Evolutionary conservation across 2,329 filamentous ascomycete species (phyloP).

Genomic region (Phialophora chinensis): DNA sequence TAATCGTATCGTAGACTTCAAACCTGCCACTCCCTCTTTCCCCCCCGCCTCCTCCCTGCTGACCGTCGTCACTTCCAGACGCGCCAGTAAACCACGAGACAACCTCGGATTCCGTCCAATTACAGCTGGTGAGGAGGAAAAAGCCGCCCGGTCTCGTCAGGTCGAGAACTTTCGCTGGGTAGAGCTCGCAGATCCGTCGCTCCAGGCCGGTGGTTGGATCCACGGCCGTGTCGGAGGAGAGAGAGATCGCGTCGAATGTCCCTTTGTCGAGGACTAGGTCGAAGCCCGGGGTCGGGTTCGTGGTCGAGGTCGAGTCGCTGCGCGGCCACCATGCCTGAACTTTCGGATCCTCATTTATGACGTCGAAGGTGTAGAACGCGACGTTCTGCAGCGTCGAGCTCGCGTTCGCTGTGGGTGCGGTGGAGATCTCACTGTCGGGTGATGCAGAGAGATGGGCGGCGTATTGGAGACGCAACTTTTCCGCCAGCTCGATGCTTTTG

Average conservation of each 20-base stretch:
- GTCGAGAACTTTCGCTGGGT: constrained; percentile 69
- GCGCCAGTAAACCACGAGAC: constrained; percentile 73
- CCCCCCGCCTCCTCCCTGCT: no score
- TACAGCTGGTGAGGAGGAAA: constrained; percentile 91
- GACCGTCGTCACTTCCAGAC: constrained; percentile 25
- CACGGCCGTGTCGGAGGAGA: constrained; percentile 53
- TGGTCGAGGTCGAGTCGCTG: constrained; percentile 33
- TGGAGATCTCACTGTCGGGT: constrained; percentile 36
- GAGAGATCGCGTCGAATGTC: constrained; percentile 91
- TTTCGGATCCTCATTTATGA: constrained; percentile 36
- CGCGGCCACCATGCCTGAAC: constrained; percentile 48
- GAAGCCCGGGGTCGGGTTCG: constrained; percentile 61
- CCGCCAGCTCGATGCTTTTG: constrained; percentile 74
- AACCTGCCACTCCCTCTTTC: constrained; percentile 51
- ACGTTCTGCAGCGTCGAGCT: constrained; percentile 64
- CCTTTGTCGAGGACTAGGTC: constrained; percentile 97
- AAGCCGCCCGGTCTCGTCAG: constrained; percentile 74
- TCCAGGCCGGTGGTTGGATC: constrained; percentile 41
- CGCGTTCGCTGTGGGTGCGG: constrained; percentile 12
- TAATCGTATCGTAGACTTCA: constrained; percentile 69
- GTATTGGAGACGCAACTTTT: constrained; percentile 61
- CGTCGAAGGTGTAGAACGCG: constrained; percentile 46
- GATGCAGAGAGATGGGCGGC: constrained; percentile 23
- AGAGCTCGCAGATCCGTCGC: constrained; percentile 72
- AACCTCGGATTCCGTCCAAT: constrained; percentile 94